phyloP scores from a whole-genome alignment of 208 protist species.

The Porcisia deanei region DNA sequence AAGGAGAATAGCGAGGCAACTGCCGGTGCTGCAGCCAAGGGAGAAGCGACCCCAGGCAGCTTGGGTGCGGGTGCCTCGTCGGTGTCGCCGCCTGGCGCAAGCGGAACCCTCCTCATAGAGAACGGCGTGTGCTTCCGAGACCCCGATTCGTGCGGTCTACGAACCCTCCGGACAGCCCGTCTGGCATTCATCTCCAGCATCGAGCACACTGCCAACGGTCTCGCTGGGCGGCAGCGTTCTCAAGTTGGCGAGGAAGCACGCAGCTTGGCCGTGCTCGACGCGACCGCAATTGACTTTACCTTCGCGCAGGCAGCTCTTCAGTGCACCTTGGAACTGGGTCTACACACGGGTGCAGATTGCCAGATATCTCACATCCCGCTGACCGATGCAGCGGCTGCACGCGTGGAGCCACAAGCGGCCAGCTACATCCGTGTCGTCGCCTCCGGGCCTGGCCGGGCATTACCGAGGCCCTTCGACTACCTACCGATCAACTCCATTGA shows the following conservation, averaged over 20 bases:
- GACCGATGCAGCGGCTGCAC: constrained; percentile 37
- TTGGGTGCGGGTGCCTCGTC: not conserved
- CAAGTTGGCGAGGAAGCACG: constrained; percentile 36
- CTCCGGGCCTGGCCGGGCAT: constrained; percentile 20
- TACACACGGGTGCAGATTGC: constrained; percentile 49
- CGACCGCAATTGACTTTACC: constrained; percentile 67
- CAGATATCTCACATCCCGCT: constrained; percentile 67
- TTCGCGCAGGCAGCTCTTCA: constrained; percentile 67
- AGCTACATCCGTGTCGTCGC: constrained; percentile 51
- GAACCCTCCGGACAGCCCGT: constrained; percentile 62
- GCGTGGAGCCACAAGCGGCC: constrained; percentile 36
- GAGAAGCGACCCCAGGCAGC: not conserved
- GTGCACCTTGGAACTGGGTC: constrained; percentile 50
- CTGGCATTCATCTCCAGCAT: constrained; percentile 63
- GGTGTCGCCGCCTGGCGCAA: not conserved
- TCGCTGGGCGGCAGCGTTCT: constrained; percentile 32
- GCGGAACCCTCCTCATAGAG: constrained; percentile 47
- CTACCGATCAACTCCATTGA: constrained; percentile 50
- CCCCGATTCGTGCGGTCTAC: constrained; percentile 47
- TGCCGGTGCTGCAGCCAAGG: not conserved
- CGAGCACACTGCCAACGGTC: constrained; percentile 34
- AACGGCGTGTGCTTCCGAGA: constrained; percentile 67
- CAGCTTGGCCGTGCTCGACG: constrained; percentile 61
- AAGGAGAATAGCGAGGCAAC: not conserved
- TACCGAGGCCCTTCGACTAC: constrained; percentile 41